A percentile compares a stretch with the other conserved stretches of the same genome.
phyloP scores from a whole-genome alignment of 2,329 filamentous ascomycete species.

The Sarocladium kiliense region DNA sequence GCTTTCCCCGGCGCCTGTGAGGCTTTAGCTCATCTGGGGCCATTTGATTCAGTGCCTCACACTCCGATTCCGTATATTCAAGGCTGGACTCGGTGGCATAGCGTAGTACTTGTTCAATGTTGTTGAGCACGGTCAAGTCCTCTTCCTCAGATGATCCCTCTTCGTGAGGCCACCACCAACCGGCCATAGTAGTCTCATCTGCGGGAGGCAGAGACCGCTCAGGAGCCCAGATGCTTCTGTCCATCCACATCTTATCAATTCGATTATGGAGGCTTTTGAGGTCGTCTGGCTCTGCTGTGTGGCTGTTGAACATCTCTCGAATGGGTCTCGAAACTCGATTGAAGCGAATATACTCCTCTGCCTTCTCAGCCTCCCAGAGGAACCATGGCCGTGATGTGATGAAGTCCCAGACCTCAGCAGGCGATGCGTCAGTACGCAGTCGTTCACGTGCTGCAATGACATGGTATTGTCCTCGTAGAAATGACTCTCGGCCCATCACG shows the following conservation, averaged over 20 bases:
- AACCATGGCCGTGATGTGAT: background rate
- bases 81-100: background rate
- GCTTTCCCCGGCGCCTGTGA: background rate
- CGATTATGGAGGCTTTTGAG: background rate
- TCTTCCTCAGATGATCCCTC: background rate
- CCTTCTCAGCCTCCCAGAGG: background rate
- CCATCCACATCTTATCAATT: background rate
- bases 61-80: background rate
- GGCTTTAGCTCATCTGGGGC: background rate
- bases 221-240: background rate
- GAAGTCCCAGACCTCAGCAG: background rate
- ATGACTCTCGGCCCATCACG: background rate
- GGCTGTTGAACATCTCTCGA: background rate
- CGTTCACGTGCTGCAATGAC: background rate
- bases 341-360: background rate
- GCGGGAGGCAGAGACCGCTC: background rate
- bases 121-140: background rate
- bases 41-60: background rate
- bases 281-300: background rate
- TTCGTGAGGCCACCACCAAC: background rate
- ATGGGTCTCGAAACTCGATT: background rate
- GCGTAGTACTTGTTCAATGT: background rate
- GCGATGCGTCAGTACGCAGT: background rate
- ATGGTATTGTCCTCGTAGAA: background rate
- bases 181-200: background rate